Conservation (phyloP, 2,329 filamentous ascomycete species). For the Scytalidium lignicola region DNA sequence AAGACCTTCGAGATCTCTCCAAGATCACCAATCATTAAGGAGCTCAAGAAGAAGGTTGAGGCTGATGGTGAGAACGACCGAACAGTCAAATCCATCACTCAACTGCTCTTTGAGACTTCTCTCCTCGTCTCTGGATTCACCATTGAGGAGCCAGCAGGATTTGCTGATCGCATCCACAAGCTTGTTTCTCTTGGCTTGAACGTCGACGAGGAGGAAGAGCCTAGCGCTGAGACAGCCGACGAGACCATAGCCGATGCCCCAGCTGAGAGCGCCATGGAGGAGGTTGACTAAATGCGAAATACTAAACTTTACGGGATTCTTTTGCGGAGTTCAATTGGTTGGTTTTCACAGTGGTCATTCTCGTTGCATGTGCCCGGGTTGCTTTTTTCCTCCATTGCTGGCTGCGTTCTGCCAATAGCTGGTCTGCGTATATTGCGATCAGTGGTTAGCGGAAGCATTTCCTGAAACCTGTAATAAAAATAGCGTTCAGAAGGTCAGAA, state of each 20-base stretch:
- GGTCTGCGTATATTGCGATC: background rate
- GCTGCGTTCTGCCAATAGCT: background rate
- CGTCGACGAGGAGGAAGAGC: conserved; percentile 89
- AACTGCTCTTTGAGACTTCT: conserved; percentile 94
- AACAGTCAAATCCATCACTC: conserved; percentile 98
- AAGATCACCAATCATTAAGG: conserved; percentile 94
- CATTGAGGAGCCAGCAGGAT: conserved; percentile 96
- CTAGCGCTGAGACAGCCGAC: conserved; percentile 55
- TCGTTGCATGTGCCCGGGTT: conserved; percentile 18
- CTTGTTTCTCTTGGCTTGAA: conserved; percentile 96
- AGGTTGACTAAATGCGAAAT: conserved; percentile 76
- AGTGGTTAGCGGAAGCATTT: background rate
- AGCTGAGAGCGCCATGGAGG: conserved; percentile 89
- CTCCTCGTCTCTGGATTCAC: conserved; percentile 98
- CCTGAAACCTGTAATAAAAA: background rate
- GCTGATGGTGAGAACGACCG: conserved; percentile 95
- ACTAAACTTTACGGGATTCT: conserved; percentile 1
- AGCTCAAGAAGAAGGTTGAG: conserved; percentile 99
- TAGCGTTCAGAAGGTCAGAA: background rate
- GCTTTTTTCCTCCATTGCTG: conserved; percentile 5
- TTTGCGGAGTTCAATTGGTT: conserved; percentile 26
- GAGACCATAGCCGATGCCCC: conserved; percentile 54
- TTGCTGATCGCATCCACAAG: conserved; percentile 99
- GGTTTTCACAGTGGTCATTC: conserved; percentile 16
- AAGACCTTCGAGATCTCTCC: conserved; percentile 99